Conservation (phyloP, 805 yeast genomes). For the Blastobotrys terrestris region DNA sequence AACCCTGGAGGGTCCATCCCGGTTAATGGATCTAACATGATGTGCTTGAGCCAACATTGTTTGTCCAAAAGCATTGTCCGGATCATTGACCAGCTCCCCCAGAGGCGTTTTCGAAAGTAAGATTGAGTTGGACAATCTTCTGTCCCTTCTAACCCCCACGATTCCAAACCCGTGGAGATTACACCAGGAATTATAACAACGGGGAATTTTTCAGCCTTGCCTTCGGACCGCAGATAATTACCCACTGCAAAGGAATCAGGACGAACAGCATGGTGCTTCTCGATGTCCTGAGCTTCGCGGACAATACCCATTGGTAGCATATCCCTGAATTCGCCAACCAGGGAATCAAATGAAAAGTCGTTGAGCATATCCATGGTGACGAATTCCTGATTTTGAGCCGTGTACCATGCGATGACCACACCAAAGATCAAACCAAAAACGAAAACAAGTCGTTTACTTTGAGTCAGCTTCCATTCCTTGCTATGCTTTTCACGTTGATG, state of each 20-base stretch:
- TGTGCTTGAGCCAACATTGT: constrained; percentile 87
- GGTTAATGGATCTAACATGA: constrained; percentile 82
- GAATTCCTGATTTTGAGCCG: constrained; percentile 43
- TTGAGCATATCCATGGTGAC: constrained; percentile 44
- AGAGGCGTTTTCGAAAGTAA: constrained; percentile 83
- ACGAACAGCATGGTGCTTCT: constrained; percentile 37
- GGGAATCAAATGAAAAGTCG: constrained; percentile 47
- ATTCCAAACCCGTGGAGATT: constrained; percentile 88
- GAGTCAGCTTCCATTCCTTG: background rate
- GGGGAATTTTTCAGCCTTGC: constrained; percentile 57
- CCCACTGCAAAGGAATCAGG: constrained; percentile 89
- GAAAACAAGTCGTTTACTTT: constrained; percentile 49
- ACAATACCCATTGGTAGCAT: constrained; percentile 72
- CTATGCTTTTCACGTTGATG: background rate
- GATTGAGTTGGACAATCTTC: constrained; percentile 75
- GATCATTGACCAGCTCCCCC: constrained; percentile 98
- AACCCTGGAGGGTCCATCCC: constrained; percentile 88
- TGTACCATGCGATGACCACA: constrained; percentile 53
- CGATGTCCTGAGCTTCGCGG: constrained; percentile 52
- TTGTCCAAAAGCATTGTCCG: constrained; percentile 88
- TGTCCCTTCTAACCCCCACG: constrained; percentile 78
- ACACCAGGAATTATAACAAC: constrained; percentile 96
- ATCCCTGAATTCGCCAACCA: constrained; percentile 56
- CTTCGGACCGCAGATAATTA: constrained; percentile 46
- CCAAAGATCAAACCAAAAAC: constrained; percentile 72